Base-by-base conservation (phyloP, 2,329 filamentous ascomycete species). In the Claviceps monticola region DNA sequence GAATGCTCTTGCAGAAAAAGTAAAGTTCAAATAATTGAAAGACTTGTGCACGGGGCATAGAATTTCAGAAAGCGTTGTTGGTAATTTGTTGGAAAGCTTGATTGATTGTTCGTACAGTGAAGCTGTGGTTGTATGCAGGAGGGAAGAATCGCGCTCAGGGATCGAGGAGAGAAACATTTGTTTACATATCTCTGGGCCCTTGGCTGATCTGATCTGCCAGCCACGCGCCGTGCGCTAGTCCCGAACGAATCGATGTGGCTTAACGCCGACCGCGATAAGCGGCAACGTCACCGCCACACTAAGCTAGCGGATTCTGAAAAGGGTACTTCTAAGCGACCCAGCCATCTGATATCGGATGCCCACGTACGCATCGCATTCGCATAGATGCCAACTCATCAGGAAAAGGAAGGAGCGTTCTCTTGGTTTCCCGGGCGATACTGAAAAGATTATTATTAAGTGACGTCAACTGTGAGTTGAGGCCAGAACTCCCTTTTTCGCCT, bases 11-110 rank as follows among this genome's bases (percentile, higher is more conserved):
- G 47, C 37, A 17, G 13, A 52, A 50, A 50, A n/a, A n/a, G 42
- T 46, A 44, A 23, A 39, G 21, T 17, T 44, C 23, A 23, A 19
- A 39, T n/a, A 5, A 17, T 5, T 39, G 39, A 23, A 46, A 16
- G 36, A 37, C 36, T 37, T 41, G 45, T 48, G 52, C 52, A 48
- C 46, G 19, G 37, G 46, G 52, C 52, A 53, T 53, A 44, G 49
- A 42, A 42, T 41, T 51, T 17, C 34, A 17, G 42, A 50, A 48
- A 49, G 49, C 44, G 43, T 51, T 51, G 43, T 34, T 36, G 44
- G 13, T 17, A 36, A 39, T 36, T 47, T 48, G 49, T 19, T 46
- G 51, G 49, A 42, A 46, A 29, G 41, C 34, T 46, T 36, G 38
- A 36, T 46, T 39, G 19, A 29, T 21, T 34, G 37, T 51, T 51